These are phyloP conservation scores for Magnusiomyces tetraspermus DNA, from an alignment of 1,139 yeast species.

Conservation along the genomic window DNA sequence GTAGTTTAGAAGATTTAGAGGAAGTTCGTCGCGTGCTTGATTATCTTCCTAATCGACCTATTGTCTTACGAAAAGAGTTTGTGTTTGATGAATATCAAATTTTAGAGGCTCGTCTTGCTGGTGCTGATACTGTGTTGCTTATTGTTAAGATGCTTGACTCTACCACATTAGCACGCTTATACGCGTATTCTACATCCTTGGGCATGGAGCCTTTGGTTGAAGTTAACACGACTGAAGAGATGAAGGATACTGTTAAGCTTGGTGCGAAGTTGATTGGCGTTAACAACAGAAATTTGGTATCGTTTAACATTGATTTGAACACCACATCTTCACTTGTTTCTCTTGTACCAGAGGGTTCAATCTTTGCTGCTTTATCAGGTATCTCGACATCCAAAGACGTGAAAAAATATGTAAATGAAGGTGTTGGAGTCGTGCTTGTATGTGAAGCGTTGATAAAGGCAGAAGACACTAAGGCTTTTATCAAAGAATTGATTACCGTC, in stretches of 20 bases:
- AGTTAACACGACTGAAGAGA: conserved; percentile 69
- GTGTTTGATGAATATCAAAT: conserved; percentile 82
- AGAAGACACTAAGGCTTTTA: conserved; percentile 36
- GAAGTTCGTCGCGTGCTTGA: conserved; percentile 52
- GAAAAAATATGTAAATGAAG: conserved; percentile 55
- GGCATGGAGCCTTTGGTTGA: conserved; percentile 97
- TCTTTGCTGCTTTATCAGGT: conserved; percentile 82
- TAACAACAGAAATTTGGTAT: conserved; percentile 83
- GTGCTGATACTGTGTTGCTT: conserved; percentile 86
- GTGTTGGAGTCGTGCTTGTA: conserved; percentile 80
- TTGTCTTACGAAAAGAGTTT: conserved; percentile 83
- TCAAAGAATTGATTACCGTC: conserved; percentile 31
- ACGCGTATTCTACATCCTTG: conserved; percentile 55
- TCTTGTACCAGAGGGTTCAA: conserved; percentile 55
- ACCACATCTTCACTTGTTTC: conserved; percentile 67
- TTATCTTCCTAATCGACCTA: conserved; percentile 54
- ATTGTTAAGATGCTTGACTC: conserved; percentile 86
- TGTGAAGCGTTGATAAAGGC: conserved; percentile 94
- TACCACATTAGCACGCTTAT: conserved; percentile 46
- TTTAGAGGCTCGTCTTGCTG: conserved; percentile 83
- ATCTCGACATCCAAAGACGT: conserved; percentile 66
- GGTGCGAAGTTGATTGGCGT: conserved; percentile 83
- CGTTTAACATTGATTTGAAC: conserved; percentile 75
- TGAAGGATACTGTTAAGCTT: conserved; percentile 56
- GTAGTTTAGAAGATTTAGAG: conserved; percentile 70